Base-by-base conservation (phyloP, 345 rosid genomes). In the Schrenkiella parvula region DNA sequence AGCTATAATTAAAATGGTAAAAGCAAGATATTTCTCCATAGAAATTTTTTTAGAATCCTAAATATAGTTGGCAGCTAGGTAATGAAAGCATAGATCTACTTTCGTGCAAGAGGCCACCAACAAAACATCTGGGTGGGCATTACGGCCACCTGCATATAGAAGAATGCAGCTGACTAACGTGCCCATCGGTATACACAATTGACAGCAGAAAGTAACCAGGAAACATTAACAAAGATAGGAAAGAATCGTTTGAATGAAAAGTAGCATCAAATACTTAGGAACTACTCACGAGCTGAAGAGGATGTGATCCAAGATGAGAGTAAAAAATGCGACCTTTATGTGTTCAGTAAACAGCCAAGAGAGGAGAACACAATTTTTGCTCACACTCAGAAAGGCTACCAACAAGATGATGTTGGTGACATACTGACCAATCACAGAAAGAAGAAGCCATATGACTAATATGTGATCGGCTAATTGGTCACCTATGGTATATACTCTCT, bases 361-460 rank as follows among this genome's bases (percentile, higher is more conserved):
- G 21, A 55, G 48, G 35, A 73, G 68, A 72, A 61, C 55, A 62
- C n/a, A 56, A n/a, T 6, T 1, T 25, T 71, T 12, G 68, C 32
- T 55, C 79, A 69, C 54, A 71, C 48, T 60, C 59, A 56, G 6
- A 43, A 37, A 74, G 11, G 81, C 78, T 72, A 78, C 11, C 59
- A 79, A 68, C 73, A 62, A 18, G 28, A 26, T 60, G 28, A 5
- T 80, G 13, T 84, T 37, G 81, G 84, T 77, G 82, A 76, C 77
- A 51, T 80, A 81, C 77, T 79, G 84, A 82, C 80, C 80, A 82
- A 79, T 77, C 81, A 70, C 80, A 80, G 77, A 68, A 68, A 66
- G 37, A 19, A 72, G 38, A 31, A 72, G 77, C 73, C 60, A 54
- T 39, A 41, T 26, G 56, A 65, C 78, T 52, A 44, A 44, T 50